Percentiles rank a stretch among this genome's conserved stretches.
These are phyloP conservation scores for Brassica incana DNA, from an alignment of 345 rosid species.

Conservation along the genomic window DNA sequence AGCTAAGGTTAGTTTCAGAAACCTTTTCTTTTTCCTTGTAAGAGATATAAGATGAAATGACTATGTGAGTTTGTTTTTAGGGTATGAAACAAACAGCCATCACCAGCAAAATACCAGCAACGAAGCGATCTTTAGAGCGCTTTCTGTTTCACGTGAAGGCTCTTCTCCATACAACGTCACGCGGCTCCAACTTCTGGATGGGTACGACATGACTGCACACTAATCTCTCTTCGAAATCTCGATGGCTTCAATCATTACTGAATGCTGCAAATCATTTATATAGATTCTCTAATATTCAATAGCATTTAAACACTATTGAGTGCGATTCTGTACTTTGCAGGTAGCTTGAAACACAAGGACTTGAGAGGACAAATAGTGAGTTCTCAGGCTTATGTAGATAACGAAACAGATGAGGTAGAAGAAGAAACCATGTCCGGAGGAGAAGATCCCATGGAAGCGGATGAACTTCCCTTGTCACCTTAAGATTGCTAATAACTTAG, in stretches of 20 bases:
- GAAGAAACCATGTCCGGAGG: slow-evolving; percentile 30
- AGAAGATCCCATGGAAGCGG: slow-evolving; percentile 42
- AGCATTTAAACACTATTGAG: background rate
- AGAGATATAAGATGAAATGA: slow-evolving; percentile 3
- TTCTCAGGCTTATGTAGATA: slow-evolving; percentile 74
- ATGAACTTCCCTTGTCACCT: slow-evolving; percentile 19
- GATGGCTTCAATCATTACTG: background rate
- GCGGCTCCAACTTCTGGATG: slow-evolving; percentile 82
- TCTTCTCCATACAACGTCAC: slow-evolving; percentile 71
- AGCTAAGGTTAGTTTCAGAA: slow-evolving; percentile 65
- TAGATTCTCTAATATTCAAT: background rate
- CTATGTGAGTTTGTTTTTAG: slow-evolving; percentile 40
- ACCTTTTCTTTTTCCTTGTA: background rate
- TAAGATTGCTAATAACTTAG: background rate
- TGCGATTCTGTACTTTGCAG: slow-evolving; percentile 40
- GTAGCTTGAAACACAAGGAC: slow-evolving; percentile 88
- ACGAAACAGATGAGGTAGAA: slow-evolving; percentile 27
- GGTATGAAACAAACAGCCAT: slow-evolving; percentile 72
- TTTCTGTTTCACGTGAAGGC: slow-evolving; percentile 78
- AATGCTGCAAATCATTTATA: background rate
- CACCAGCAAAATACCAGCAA: slow-evolving; percentile 76
- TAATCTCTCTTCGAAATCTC: background rate
- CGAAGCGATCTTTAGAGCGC: slow-evolving; percentile 82
- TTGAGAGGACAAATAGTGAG: slow-evolving; percentile 79
- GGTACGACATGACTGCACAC: slow-evolving; percentile 46